Percentiles rank a stretch among this genome's conserved stretches.
phyloP scores from a whole-genome alignment of 768 basidiomycete species.

The Strobilomyces confusus region DNA sequence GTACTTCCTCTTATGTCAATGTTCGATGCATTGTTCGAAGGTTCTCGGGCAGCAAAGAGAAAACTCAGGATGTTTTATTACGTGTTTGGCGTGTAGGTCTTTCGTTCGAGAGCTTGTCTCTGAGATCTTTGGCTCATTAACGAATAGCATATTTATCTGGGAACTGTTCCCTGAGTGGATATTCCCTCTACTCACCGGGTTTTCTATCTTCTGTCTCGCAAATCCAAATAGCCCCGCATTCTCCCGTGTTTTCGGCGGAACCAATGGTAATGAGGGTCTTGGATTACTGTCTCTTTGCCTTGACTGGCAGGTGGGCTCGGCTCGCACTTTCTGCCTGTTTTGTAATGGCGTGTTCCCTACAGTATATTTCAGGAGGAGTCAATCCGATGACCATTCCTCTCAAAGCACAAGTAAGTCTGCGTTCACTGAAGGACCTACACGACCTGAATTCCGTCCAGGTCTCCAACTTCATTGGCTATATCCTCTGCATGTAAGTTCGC shows the following conservation, averaged over 20 bases:
- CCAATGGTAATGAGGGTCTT: constrained; percentile 63
- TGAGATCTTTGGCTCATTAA: neutral
- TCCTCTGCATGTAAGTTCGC: constrained; percentile 49
- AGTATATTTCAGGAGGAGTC: constrained; percentile 28
- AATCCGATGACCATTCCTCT: constrained; percentile 56
- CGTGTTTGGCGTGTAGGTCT: constrained; percentile 28
- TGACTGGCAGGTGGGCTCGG: constrained; percentile 45
- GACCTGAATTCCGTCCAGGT: constrained; percentile 19
- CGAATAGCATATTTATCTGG: constrained; percentile 33
- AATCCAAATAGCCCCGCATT: constrained; percentile 31
- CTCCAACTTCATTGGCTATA: constrained; percentile 47
- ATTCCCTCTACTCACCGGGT: constrained; percentile 61
- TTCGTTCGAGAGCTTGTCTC: constrained; percentile 3
- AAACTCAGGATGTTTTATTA: constrained; percentile 35
- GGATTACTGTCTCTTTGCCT: constrained; percentile 59
- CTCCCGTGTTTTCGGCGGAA: constrained; percentile 58
- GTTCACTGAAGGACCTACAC: neutral
- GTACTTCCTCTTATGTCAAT: constrained; percentile 24
- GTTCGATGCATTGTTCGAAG: constrained; percentile 39
- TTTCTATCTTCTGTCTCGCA: constrained; percentile 60
- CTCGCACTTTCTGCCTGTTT: neutral
- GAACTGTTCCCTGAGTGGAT: constrained; percentile 28
- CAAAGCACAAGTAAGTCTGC: constrained; percentile 41
- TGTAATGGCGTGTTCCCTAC: neutral
- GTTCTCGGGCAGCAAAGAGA: constrained; percentile 34